These are phyloP conservation scores for Cyclocybe aegerita DNA, from an alignment of 768 basidiomycete species.

Conservation along the genomic window DNA sequence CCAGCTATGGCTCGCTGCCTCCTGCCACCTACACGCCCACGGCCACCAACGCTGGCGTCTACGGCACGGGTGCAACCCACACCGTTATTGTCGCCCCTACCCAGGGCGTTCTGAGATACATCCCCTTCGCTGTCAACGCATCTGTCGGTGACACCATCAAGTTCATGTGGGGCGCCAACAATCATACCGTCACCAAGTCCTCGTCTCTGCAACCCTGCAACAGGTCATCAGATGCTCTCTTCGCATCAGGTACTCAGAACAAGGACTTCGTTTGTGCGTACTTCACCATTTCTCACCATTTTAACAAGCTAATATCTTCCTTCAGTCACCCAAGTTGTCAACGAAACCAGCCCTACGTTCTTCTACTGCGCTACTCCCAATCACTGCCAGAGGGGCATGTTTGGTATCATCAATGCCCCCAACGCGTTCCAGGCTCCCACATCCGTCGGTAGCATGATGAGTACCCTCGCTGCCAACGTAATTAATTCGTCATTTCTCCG, in stretches of 20 bases:
- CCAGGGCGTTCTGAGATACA: slow-evolving; percentile 71
- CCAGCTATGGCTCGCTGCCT: slow-evolving; percentile 48
- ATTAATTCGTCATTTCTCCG: slow-evolving; percentile 12
- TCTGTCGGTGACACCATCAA: slow-evolving; percentile 75
- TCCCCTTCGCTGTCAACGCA: slow-evolving; percentile 75
- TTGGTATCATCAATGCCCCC: slow-evolving; percentile 73
- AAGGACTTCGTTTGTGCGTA: slow-evolving; percentile 60
- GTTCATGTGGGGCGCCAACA: slow-evolving; percentile 78
- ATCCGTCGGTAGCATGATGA: slow-evolving; percentile 56
- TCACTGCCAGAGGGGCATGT: slow-evolving; percentile 86
- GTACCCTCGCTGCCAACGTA: slow-evolving; percentile 43
- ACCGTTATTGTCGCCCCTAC: slow-evolving; percentile 79
- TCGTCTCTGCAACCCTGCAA: slow-evolving; percentile 72
- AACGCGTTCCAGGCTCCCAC: slow-evolving; percentile 43
- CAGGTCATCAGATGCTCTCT: slow-evolving; percentile 56
- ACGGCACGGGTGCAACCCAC: slow-evolving; percentile 59
- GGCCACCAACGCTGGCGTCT: slow-evolving; percentile 31
- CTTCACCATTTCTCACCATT: not conserved
- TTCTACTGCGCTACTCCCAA: slow-evolving; percentile 70
- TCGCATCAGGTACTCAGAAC: slow-evolving; percentile 67
- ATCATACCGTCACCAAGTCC: slow-evolving; percentile 83
- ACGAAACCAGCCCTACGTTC: slow-evolving; percentile 71
- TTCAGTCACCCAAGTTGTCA: slow-evolving; percentile 67
- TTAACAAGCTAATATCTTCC: slow-evolving; percentile 7
- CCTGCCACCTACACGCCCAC: slow-evolving; percentile 31